Conservation (phyloP, 768 basidiomycete species). For the Phylloporus arenicola region DNA sequence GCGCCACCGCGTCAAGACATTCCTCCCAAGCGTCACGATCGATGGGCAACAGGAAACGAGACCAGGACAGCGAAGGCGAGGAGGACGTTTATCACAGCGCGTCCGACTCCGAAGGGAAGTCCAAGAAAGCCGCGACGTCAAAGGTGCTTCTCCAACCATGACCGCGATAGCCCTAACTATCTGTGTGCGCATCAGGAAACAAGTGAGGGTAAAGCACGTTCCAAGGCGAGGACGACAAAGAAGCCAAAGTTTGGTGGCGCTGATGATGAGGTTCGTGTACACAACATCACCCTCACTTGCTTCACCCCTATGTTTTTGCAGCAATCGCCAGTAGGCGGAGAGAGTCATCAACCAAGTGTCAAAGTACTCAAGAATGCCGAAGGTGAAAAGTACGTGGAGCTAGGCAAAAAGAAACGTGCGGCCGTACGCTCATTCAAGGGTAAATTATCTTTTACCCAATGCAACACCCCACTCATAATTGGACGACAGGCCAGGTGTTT, state of each 20-base stretch:
- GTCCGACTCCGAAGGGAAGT: slow-evolving; percentile 15
- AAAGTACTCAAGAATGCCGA: slow-evolving; percentile 18
- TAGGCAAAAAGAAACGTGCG: slow-evolving; percentile 69
- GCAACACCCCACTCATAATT: slow-evolving; percentile 22
- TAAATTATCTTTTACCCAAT: slow-evolving; percentile 5
- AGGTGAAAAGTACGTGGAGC: slow-evolving; percentile 49
- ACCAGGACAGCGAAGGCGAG: slow-evolving; percentile 15
- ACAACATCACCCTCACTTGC: background rate
- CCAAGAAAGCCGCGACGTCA: slow-evolving; percentile 2
- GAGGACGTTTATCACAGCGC: slow-evolving; percentile 4
- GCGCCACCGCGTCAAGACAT: background rate
- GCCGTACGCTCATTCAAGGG: slow-evolving; percentile 51
- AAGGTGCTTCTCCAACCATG: slow-evolving; percentile 9
- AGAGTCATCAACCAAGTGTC: background rate
- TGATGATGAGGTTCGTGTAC: slow-evolving; percentile 7
- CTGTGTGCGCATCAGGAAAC: background rate
- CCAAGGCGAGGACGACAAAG: slow-evolving; percentile 27
- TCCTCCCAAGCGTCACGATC: background rate
- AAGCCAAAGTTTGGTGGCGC: slow-evolving; percentile 30
- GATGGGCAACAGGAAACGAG: slow-evolving; percentile 19
- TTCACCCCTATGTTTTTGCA: slow-evolving; percentile 17
- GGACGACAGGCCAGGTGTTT: slow-evolving; percentile 39
- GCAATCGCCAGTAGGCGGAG: background rate
- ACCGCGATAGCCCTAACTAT: background rate
- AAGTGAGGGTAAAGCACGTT: slow-evolving; percentile 9